Conservation (phyloP, 208 protist genomes). For the Leishmania guyanensis region DNA sequence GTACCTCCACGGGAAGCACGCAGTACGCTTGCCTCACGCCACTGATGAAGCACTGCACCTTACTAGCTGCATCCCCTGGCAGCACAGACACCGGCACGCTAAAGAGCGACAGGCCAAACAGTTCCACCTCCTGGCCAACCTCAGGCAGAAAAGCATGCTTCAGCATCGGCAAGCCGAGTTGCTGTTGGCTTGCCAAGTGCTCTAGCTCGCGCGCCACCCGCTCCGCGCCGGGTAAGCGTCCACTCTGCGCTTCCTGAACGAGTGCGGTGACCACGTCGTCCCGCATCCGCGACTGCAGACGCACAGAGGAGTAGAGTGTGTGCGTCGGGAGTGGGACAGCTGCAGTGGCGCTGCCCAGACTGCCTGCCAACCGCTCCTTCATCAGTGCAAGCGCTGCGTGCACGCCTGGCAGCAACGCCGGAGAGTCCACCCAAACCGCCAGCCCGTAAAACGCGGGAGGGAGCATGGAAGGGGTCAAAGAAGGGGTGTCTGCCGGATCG, state of each 20-base stretch:
- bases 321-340: slow-evolving; percentile 21
- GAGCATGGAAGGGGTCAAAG: not conserved
- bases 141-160: slow-evolving; percentile 55
- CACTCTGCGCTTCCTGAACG: not conserved
- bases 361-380: slow-evolving; percentile 36
- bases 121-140: slow-evolving; percentile 47
- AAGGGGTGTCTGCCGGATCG: not conserved
- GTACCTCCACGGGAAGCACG: slow-evolving; percentile 27
- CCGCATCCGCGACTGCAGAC: slow-evolving; percentile 22
- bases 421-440: slow-evolving; percentile 67
- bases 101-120: slow-evolving; percentile 64
- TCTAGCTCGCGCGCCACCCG: slow-evolving; percentile 5
- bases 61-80: slow-evolving; percentile 8
- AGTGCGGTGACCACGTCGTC: slow-evolving; percentile 15
- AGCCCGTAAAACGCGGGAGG: slow-evolving; percentile 56
- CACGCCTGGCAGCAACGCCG: slow-evolving; percentile 41
- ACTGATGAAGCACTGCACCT: slow-evolving; percentile 43
- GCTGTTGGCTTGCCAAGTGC: slow-evolving; percentile 41
- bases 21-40: slow-evolving; percentile 59
- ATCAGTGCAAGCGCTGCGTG: slow-evolving; percentile 54
- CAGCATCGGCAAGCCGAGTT: slow-evolving; percentile 65
- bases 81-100: slow-evolving; percentile 30
- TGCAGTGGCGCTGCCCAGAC: not conserved
- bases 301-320: slow-evolving; percentile 40
- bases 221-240: not conserved